These are phyloP conservation scores for Pichia sp. DNA, from an alignment of 1,139 yeast genomes.

Conservation along the genomic window DNA sequence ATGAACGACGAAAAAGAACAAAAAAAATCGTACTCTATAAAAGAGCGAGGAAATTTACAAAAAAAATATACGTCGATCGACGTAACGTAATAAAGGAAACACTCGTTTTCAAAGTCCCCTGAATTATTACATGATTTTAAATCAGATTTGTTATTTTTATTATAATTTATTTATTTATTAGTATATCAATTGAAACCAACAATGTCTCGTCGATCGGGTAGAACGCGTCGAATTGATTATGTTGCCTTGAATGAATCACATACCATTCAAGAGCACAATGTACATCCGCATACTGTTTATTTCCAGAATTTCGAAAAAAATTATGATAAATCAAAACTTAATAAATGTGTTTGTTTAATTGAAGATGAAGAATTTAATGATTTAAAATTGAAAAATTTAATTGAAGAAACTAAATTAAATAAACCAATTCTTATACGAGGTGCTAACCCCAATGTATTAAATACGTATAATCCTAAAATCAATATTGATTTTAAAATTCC, in stretches of 20 bases:
- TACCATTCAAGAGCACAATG: conserved; percentile 47
- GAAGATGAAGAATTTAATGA: conserved; percentile 30
- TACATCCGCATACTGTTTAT: conserved; percentile 54
- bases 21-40: no score
- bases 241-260: conserved; percentile 77
- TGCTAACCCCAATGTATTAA: conserved; percentile 18
- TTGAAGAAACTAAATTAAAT: conserved; percentile 35
- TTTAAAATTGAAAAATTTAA: conserved; percentile 31
- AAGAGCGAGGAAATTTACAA: no score
- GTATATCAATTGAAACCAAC: background rate
- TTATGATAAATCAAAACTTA: conserved; percentile 2
- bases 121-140: no score
- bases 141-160: no score
- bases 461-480: conserved; percentile 30
- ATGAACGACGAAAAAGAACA: no score
- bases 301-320: conserved; percentile 29
- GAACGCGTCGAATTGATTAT: conserved; percentile 49
- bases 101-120: no score
- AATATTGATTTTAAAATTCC: conserved; percentile 41
- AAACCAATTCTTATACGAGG: conserved; percentile 31
- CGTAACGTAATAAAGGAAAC: no score
- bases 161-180: background rate
- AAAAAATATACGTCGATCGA: no score
- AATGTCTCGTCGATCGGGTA: conserved; percentile 7
- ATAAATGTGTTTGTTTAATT: conserved; percentile 24